Evolutionary conservation across 345 rosid genomes (phyloP).

Genomic region (Rhizophora mangle): DNA sequence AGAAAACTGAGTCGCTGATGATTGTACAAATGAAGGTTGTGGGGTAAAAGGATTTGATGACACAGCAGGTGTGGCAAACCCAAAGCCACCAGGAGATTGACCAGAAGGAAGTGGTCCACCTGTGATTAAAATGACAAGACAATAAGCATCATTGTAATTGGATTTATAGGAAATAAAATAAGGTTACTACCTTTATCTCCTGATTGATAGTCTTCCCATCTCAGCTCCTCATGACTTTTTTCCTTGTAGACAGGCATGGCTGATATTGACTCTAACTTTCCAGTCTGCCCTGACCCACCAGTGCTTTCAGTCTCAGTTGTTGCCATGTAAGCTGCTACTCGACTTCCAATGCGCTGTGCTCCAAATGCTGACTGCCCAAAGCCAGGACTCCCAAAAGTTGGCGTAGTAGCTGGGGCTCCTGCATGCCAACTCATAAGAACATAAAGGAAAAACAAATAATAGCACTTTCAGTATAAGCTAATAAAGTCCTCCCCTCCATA

Average conservation of each 20-base stretch:
- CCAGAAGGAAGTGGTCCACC: conserved; percentile 70
- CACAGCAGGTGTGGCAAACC: conserved; percentile 46
- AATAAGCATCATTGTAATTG: conserved; percentile 5
- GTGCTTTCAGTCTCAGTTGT: conserved; percentile 59
- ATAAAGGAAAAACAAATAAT: not conserved
- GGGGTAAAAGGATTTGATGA: conserved; percentile 52
- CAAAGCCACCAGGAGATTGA: conserved; percentile 57
- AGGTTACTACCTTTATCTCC: conserved; percentile 83
- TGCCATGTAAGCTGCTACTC: conserved; percentile 61
- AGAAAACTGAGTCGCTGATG: conserved; percentile 56
- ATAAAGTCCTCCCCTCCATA: not conserved
- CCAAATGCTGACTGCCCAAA: conserved; percentile 74
- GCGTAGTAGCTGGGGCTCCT: conserved; percentile 65
- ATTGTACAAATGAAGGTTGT: conserved; percentile 41
- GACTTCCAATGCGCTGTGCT: conserved; percentile 74
- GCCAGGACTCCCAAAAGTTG: conserved; percentile 59
- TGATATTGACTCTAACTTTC: conserved; percentile 77
- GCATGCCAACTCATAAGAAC: conserved; percentile 17
- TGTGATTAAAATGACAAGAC: conserved; percentile 28
- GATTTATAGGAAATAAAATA: not conserved
- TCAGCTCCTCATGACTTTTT: conserved; percentile 84
- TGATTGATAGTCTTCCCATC: conserved; percentile 92
- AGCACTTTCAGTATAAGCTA: not conserved
- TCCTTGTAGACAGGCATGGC: conserved; percentile 75
- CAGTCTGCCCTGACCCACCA: conserved; percentile 45